Evolutionary conservation across 2,329 filamentous ascomycete species (phyloP).

Genomic region (Pseudopithomyces chartarum): DNA sequence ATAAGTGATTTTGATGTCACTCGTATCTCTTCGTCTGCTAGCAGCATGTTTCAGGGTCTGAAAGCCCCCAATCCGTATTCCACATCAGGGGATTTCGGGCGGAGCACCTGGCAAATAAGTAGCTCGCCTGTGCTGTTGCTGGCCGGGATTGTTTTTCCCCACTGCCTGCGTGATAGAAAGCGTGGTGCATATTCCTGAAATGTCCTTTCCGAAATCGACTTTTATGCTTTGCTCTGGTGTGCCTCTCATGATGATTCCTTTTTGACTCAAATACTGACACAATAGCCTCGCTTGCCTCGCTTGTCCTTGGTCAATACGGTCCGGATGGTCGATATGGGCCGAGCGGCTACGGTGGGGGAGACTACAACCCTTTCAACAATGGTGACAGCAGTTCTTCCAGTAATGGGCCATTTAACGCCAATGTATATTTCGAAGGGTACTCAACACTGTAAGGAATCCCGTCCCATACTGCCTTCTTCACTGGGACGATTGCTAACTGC

Average conservation of each 20-base stretch:
- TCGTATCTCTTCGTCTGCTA: constrained; percentile 2
- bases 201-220: constrained; percentile 5
- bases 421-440: constrained; percentile 1
- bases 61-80: constrained; percentile 7
- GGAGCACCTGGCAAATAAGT: constrained; percentile 8
- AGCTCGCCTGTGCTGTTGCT: constrained; percentile 2
- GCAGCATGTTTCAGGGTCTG: constrained; percentile 9
- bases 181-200: background rate
- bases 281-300: constrained; percentile 16
- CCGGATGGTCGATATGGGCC: constrained; percentile 16
- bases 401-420: constrained; percentile 7
- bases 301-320: constrained; percentile 17
- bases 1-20: constrained; percentile 17
- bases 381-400: constrained; percentile 6
- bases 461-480: too few relatives aligned
- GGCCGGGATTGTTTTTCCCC: too few relatives aligned
- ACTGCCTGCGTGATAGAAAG: background rate
- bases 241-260: background rate
- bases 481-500: background rate
- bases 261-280: constrained; percentile 3
- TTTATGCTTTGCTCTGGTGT: constrained; percentile 14
- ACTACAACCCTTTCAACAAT: constrained; percentile 3
- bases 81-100: constrained; percentile 1
- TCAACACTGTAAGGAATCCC: background rate
- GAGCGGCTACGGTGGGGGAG: constrained; percentile 2